These are phyloP conservation scores for Canavalia gladiata DNA, from an alignment of 306 rosid genomes.

Conservation along the genomic window DNA sequence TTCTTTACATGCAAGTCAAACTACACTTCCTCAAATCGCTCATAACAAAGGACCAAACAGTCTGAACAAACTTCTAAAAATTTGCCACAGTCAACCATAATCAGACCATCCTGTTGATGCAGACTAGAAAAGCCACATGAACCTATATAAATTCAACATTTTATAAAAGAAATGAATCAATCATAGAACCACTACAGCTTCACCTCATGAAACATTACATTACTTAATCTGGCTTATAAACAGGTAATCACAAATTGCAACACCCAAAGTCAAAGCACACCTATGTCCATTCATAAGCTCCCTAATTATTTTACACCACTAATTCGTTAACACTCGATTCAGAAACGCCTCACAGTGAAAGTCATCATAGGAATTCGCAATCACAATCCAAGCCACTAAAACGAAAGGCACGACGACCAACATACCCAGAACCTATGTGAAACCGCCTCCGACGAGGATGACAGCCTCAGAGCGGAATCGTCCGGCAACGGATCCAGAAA, in stretches of 20 bases:
- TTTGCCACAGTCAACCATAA: constrained; percentile 16
- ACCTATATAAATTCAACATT: constrained; percentile 35
- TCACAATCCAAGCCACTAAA: background rate
- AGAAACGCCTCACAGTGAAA: background rate
- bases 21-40: constrained; percentile 31
- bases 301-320: background rate
- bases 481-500: constrained; percentile 81
- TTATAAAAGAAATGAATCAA: background rate
- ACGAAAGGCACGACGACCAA: constrained; percentile 19
- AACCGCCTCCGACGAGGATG: constrained; percentile 66
- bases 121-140: constrained; percentile 1
- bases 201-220: background rate
- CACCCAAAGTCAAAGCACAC: constrained; percentile 10
- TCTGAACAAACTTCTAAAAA: constrained; percentile 25
- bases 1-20: constrained; percentile 35
- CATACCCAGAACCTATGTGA: constrained; percentile 97
- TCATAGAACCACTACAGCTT: constrained; percentile 5
- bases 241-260: background rate
- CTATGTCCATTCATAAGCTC: constrained; percentile 37
- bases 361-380: constrained; percentile 2
- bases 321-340: constrained; percentile 12
- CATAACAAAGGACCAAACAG: constrained; percentile 24
- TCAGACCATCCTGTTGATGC: background rate
- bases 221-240: constrained; percentile 26
- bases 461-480: constrained; percentile 57